Evolutionary conservation across 2,329 filamentous ascomycete species (phyloP).

Genomic region (Exophiala sp.): DNA sequence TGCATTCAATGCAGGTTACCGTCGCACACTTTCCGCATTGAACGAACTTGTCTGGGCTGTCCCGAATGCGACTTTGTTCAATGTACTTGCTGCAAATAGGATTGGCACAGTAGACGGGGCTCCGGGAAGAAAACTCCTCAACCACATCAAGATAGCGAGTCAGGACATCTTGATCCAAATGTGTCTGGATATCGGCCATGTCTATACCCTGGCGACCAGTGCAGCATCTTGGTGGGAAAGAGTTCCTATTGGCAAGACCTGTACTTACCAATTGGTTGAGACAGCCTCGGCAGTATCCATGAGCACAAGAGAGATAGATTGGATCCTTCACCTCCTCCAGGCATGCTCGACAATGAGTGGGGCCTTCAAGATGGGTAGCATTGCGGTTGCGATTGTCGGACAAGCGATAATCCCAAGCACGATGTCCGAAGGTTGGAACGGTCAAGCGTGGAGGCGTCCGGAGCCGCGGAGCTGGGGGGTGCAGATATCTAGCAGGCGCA

Average conservation of each 20-base stretch:
- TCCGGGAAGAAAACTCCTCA: constrained; percentile 9
- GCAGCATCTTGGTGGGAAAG: constrained; percentile 17
- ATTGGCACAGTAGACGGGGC: constrained; percentile 14
- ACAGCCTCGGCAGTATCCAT: constrained; percentile 11
- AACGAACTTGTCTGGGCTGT: constrained; percentile 3
- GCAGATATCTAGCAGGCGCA: too few species aligned
- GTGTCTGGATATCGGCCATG: constrained; percentile 1
- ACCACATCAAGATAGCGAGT: constrained; percentile 2
- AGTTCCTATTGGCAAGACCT: constrained; percentile 6
- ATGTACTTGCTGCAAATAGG: constrained; percentile 8
- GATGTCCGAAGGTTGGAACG: not conserved
- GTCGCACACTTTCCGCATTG: constrained; percentile 7
- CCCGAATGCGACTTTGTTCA: not conserved
- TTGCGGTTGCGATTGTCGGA: not conserved
- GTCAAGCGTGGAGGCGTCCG: too few species aligned
- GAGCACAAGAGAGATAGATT: constrained; percentile 11
- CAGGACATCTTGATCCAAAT: constrained; percentile 10
- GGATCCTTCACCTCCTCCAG: not conserved
- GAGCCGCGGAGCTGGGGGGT: too few species aligned
- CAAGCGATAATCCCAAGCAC: too few species aligned
- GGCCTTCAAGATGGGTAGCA: too few species aligned
- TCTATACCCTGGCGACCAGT: constrained; percentile 1
- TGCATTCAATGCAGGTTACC: constrained; percentile 14
- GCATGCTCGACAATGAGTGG: constrained; percentile 4
- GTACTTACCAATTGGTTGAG: constrained; percentile 9